Evolutionary conservation across 2,329 filamentous ascomycete genomes (phyloP), one percentile per base, ranked within the genome.

Genomic region (Verticillium albo-atrum): DNA sequence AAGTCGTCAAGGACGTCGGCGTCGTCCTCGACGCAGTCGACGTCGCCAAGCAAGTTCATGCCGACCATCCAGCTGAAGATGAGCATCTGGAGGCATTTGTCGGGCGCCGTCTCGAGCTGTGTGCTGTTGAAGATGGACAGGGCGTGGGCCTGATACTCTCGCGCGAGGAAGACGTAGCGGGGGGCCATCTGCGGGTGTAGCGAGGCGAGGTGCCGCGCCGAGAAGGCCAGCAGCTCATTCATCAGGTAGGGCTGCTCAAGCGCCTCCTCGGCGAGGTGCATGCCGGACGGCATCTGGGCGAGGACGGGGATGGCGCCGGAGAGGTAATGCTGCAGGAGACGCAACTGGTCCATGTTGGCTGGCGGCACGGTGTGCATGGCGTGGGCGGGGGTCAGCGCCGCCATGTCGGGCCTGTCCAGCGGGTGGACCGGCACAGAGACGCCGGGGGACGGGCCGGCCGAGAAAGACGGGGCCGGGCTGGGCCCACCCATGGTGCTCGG

Each of bases 71-170:
- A 57, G 35, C 55, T 51, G 26, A 62, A 62, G 53, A 62, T 50
- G 28, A 62, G 35, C 34, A 47, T 17, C 9, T 47, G 54, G 2
- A 47, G 9, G 9, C 15, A n/a, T 9, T 56, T 56, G 34, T 47
- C 25, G 15, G 37, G 20, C 35, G 26, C 27, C 14, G 42, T 30
- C 15, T 56, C 23, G 23, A 47, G 6, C 3, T 35, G 65, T 5
- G 75, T 60, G 20, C 71, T 68, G 5, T 78, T 74, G 65, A 81
- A 81, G n/a, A 81, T 66, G 58, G 80, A 78, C 15, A 76, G 71
- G 1, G 76, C 54, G 54, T 56, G 54, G 6, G 34, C 26, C 17
- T 56, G 54, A 25, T 56, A 56, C 7, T 35, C 20, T 20, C 27
- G 25, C 34, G 54, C 54, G 15, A 47, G 54, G 25, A 20, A 27